Conservation (phyloP, 2,329 filamentous ascomycete genomes). For the Onygenales sp. region DNA sequence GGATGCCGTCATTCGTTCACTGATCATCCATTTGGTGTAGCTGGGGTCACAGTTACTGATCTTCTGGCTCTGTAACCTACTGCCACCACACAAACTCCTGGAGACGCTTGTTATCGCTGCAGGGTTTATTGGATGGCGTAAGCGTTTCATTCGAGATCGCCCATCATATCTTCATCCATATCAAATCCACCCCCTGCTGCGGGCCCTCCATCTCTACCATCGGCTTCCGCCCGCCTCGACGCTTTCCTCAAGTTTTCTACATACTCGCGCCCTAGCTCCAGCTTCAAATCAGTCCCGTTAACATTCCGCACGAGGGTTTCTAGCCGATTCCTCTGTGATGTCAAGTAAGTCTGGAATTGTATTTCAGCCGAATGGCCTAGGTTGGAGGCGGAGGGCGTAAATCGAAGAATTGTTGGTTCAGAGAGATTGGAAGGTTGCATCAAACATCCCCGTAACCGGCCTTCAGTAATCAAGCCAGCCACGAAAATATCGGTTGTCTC, state of each 20-base stretch:
- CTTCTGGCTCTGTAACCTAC: too few relatives aligned
- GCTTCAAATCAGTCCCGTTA: constrained; percentile 44
- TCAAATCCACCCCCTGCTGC: constrained; percentile 6
- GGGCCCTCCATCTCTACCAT: constrained; percentile 12
- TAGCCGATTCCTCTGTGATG: constrained; percentile 41
- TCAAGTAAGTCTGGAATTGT: constrained; percentile 32
- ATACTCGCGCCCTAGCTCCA: constrained; percentile 51
- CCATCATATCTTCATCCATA: constrained; percentile 34
- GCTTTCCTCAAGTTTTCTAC: constrained; percentile 43
- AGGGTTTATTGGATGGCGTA: background rate
- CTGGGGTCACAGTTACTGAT: too few relatives aligned
- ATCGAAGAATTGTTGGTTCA: constrained; percentile 43
- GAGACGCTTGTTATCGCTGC: too few relatives aligned
- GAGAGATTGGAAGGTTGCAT: constrained; percentile 31
- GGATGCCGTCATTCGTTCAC: too few relatives aligned
- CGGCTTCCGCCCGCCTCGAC: constrained; percentile 27
- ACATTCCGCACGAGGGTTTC: constrained; percentile 42
- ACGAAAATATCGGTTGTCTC: constrained; percentile 26
- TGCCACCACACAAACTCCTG: too few relatives aligned
- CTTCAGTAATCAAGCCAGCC: constrained; percentile 39
- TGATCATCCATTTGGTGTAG: too few relatives aligned
- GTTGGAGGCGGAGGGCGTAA: constrained; percentile 29
- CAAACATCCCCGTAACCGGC: constrained; percentile 43
- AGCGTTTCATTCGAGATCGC: constrained; percentile 16
- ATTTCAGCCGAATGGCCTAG: constrained; percentile 28